Conservation (phyloP, 352 stramenopile genomes). For the Pythium dissotocum region DNA sequence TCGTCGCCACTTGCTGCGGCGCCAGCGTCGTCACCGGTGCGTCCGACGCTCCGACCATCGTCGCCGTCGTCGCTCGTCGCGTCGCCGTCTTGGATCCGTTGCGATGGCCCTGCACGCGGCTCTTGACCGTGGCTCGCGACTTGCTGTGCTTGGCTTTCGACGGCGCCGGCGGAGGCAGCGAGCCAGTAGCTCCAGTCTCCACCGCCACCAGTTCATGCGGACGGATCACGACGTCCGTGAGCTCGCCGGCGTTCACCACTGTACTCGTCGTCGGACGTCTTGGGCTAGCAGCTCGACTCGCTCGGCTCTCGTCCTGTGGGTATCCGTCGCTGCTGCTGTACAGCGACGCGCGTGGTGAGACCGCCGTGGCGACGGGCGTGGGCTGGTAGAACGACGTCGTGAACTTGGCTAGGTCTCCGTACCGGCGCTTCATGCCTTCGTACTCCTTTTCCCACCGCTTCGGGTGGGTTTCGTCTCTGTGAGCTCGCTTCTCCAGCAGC, state of each 20-base stretch:
- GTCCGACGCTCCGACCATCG: neutral
- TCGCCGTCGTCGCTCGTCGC: neutral
- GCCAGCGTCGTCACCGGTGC: constrained; percentile 16
- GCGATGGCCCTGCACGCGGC: constrained; percentile 15
- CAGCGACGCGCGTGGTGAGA: neutral
- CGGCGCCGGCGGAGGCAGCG: neutral
- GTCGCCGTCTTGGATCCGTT: constrained; percentile 5
- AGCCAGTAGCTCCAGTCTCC: neutral
- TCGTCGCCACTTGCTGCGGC: neutral
- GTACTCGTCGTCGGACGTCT: neutral
- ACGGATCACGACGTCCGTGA: constrained; percentile 22
- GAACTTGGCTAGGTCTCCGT: constrained; percentile 38
- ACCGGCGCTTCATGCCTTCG: constrained; percentile 58
- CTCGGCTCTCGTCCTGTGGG: neutral
- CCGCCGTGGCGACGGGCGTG: neutral
- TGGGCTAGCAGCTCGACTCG: constrained; percentile 4
- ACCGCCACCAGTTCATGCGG: constrained; percentile 6
- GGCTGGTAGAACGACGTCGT: constrained; percentile 35
- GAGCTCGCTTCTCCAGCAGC: neutral
- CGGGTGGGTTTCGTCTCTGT: neutral
- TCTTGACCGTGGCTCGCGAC: constrained; percentile 13
- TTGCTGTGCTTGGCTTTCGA: constrained; percentile 10
- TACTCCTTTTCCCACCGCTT: constrained; percentile 48
- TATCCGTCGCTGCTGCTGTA: constrained; percentile 2
- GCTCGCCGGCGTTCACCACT: constrained; percentile 8